These are phyloP conservation scores for Lichtheimia hyalospora DNA, from an alignment of 371 early-diverging fungal species.

Conservation along the genomic window DNA sequence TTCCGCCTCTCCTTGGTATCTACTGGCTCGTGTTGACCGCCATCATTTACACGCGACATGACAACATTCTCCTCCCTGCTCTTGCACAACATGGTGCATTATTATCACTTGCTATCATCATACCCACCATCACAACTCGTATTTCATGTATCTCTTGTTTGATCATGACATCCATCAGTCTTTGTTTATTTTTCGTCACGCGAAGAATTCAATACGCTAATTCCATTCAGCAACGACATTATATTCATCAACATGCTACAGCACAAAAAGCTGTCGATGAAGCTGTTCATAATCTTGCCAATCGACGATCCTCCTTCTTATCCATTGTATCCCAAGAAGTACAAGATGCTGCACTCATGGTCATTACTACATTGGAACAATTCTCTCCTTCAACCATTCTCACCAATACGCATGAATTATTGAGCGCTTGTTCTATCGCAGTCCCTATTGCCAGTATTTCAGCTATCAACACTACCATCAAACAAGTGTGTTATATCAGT, in stretches of 20 bases:
- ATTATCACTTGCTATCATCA: background rate
- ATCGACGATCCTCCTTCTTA: constrained; percentile 22
- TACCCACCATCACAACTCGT: background rate
- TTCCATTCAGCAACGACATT: constrained; percentile 1
- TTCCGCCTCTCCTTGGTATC: background rate
- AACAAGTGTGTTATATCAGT: constrained; percentile 38
- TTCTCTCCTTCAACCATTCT: constrained; percentile 44
- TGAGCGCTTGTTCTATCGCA: constrained; percentile 56
- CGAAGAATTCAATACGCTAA: constrained; percentile 6
- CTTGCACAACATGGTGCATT: background rate
- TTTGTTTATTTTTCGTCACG: constrained; percentile 7
- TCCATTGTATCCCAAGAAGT: constrained; percentile 52
- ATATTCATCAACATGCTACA: constrained; percentile 6
- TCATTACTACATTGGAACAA: constrained; percentile 55
- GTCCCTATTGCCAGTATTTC: constrained; percentile 52
- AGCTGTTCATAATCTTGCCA: constrained; percentile 23
- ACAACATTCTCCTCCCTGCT: background rate
- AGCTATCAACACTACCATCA: constrained; percentile 44
- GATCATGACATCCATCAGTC: background rate
- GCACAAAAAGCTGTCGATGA: constrained; percentile 19
- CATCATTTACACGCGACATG: background rate
- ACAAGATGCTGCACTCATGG: constrained; percentile 50
- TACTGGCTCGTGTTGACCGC: background rate
- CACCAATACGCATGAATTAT: constrained; percentile 41
- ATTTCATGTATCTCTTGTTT: constrained; percentile 2